Base-by-base conservation (phyloP, 2,329 filamentous ascomycete genomes). In the Cordyceps tenuipes region DNA sequence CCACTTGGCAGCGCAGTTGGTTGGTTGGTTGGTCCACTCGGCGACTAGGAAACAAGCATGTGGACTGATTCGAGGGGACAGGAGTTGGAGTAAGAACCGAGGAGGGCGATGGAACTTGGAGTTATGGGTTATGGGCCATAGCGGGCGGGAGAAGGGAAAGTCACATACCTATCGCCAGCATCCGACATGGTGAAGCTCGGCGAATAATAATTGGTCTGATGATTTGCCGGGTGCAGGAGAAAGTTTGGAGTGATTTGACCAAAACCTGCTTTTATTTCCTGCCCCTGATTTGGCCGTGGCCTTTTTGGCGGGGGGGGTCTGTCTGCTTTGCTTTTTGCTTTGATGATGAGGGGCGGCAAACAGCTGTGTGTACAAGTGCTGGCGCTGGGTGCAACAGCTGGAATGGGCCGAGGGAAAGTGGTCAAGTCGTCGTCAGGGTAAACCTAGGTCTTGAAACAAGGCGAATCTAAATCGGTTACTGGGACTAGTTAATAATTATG, bases 111-210 rank as follows among this genome's bases (percentile, higher is more conserved):
- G 46, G 46, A 12, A 12, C 5, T 41, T 15, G 23, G 23, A 23
- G 23, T 23, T 23, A 23, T 23, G 23, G 23, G 23, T 1, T 15
- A 17, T 43, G 39, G 13, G 44, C 21, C 31, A 49, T 39, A 5
- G 31, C 34, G 31, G 46, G 10, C 17, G 21, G 8, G 44, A 48
- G 34, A 9, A 46, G 13, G 34, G 34, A 9, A 46, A 19, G 34
- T 41, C 10, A 61, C 65, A 55, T 65, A 72, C 70, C 65, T 68
- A 15, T 71, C 68, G 59, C 68, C 68, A 41, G 68, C 63, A 44
- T 72, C 70, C 36, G 70, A 69, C 70, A 72, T 72, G 60, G 17
- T 48, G 64, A 63, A n/a, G 5, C 23, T 36, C 34, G 34, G 36
- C n/a, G 23, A 23, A 23, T 23, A 23, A 23, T 31, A 51, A 51